These are phyloP conservation scores for Aspergillus nomiae DNA, from an alignment of 2,329 filamentous ascomycete genomes.

Conservation along the genomic window DNA sequence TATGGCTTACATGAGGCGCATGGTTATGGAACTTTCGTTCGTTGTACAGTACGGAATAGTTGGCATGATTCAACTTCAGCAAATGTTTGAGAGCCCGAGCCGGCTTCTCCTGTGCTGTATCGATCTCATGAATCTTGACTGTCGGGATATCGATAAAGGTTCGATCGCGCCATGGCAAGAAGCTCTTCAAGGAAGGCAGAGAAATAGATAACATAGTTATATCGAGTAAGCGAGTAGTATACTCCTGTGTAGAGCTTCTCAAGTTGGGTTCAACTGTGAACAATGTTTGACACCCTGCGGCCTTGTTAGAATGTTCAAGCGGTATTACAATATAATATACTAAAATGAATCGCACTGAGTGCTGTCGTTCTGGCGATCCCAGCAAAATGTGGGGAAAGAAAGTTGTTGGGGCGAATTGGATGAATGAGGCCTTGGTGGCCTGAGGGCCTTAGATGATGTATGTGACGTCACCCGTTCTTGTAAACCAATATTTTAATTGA, in stretches of 20 bases:
- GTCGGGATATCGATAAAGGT: constrained; percentile 57
- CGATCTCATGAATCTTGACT: constrained; percentile 75
- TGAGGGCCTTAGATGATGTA: constrained; percentile 1
- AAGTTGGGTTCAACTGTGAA: background rate
- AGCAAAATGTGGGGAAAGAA: constrained; percentile 10
- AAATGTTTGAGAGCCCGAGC: constrained; percentile 86
- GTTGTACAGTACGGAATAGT: constrained; percentile 81
- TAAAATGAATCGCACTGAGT: constrained; percentile 1
- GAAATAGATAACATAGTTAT: constrained; percentile 24
- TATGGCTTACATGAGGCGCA: constrained; percentile 64
- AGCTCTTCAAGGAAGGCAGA: constrained; percentile 25
- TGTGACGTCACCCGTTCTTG: background rate
- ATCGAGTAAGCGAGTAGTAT: background rate
- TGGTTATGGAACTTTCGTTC: constrained; percentile 78
- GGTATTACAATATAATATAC: background rate
- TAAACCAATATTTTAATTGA: background rate
- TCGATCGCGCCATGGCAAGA: constrained; percentile 26
- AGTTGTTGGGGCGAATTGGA: constrained; percentile 10
- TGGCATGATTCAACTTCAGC: constrained; percentile 87
- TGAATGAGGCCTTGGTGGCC: constrained; percentile 5
- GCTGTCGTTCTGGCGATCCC: constrained; percentile 2
- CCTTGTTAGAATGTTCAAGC: background rate
- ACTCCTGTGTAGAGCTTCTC: background rate
- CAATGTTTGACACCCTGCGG: background rate
- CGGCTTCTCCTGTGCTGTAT: constrained; percentile 76